phyloP scores from a whole-genome alignment of 345 rosid genomes.

The Boechera divaricarpa region DNA sequence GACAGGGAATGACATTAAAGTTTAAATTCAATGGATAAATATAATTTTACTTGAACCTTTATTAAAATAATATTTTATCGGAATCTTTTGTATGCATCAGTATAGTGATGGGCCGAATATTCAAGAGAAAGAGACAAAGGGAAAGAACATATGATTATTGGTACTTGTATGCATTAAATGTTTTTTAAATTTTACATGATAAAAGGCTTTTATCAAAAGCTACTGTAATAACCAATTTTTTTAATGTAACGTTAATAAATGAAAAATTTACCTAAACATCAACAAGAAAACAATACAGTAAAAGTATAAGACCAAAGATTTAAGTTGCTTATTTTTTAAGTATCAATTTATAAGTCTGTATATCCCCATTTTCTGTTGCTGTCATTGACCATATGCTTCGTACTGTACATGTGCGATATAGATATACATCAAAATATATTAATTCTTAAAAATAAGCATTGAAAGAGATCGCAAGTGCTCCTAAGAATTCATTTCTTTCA shows the following conservation, averaged over 20 bases:
- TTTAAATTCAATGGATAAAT: not conserved
- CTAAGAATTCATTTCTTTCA: conserved; percentile 29
- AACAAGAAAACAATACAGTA: not conserved
- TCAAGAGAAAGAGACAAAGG: conserved; percentile 36
- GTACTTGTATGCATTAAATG: conserved; percentile 9
- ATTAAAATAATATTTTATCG: not conserved
- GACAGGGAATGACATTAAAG: not conserved
- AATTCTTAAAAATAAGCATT: not conserved
- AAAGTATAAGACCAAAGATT: conserved; percentile 10
- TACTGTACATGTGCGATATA: conserved; percentile 23
- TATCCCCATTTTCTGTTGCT: conserved; percentile 14
- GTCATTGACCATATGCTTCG: conserved; percentile 39
- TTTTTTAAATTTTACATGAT: not conserved
- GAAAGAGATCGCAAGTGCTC: conserved; percentile 30
- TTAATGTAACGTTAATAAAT: not conserved
- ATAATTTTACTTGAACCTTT: not conserved
- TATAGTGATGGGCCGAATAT: conserved; percentile 33
- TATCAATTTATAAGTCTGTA: conserved; percentile 14
- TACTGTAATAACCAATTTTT: conserved; percentile 2
- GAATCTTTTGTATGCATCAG: conserved; percentile 34
- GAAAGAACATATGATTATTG: conserved; percentile 33
- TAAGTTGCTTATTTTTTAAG: not conserved
- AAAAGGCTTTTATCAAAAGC: not conserved
- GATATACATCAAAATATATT: conserved; percentile 2
- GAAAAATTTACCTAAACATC: not conserved